Percentiles rank a stretch among this genome's conserved stretches.
phyloP scores from a whole-genome alignment of 1,284 basidiomycete species.

The Chiua sp. region DNA sequence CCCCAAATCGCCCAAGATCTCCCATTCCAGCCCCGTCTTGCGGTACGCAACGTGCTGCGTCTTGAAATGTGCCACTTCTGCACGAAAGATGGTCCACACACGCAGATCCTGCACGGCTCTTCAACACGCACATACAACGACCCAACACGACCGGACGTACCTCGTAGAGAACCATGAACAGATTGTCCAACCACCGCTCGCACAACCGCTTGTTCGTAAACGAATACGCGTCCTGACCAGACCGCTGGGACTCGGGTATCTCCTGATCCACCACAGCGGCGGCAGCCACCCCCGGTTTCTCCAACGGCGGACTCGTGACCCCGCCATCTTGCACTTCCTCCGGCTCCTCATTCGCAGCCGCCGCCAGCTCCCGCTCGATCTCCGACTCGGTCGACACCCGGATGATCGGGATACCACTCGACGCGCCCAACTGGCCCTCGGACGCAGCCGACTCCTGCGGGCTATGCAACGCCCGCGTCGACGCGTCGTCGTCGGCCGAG shows the following conservation, averaged over 20 bases:
- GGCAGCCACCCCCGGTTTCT: constrained; percentile 68
- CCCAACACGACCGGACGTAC: constrained; percentile 43
- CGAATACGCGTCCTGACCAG: constrained; percentile 72
- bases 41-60: constrained; percentile 96
- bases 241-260: constrained; percentile 39
- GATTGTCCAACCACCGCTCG: constrained; percentile 97
- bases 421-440: constrained; percentile 29
- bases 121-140: not conserved
- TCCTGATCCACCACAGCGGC: constrained; percentile 46
- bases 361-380: constrained; percentile 39
- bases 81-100: constrained; percentile 99
- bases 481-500: constrained; percentile 73
- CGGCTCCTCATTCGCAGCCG: constrained; percentile 40
- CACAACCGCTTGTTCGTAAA: constrained; percentile 98
- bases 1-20: constrained; percentile 96
- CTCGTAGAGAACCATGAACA: constrained; percentile 99
- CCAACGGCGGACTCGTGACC: constrained; percentile 43
- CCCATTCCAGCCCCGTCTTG: constrained; percentile 98
- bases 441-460: constrained; percentile 30
- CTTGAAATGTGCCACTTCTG: constrained; percentile 99
- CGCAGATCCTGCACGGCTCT: constrained; percentile 71
- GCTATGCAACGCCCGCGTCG: constrained; percentile 62
- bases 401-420: constrained; percentile 78
- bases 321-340: constrained; percentile 21
- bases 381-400: constrained; percentile 68